Evolutionary conservation across 306 rosid species (phyloP), one percentile per base, ranked within the genome.

Genomic region (Vigna angularis): DNA sequence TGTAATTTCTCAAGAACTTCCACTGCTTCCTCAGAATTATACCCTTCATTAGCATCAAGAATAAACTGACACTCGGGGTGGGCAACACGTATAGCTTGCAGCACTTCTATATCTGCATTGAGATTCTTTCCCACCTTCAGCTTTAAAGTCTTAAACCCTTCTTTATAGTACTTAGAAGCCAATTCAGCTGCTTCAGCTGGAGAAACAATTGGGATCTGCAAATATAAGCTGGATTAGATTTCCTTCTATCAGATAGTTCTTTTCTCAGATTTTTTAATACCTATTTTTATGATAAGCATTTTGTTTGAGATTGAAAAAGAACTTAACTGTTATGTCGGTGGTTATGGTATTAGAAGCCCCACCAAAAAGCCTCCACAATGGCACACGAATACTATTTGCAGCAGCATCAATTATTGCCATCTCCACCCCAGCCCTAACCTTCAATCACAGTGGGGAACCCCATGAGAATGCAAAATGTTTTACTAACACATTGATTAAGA

Each of bases 341-440:
- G 90, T 87, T 80, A 92, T 73, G 73, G 91, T 85, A 77, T 87
- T 82, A 67, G 97, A 90, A 85, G 86, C 98, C 38, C 98, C 97
- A 56, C 98, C 98, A 79, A 95, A 92, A 49, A 95, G 91, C 84
- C 93, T 92, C 98, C 97, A 92, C 62, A 95, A 73, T 55, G 98
- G 97, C 62, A 91, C 84, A 1, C 90, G 91, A 11, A 95, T 92
- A 83, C 90, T 87, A 67, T 55, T 92, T 7, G 97, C 96, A 77
- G 80, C 98, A 4, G 98, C 97, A 64, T 95, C 98, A 61, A 94
- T 92, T 74, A 94, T 18, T 11, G 97, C 97, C 97, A 94, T 94
- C 83, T 94, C 98, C 28, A 94, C 87, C 82, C 98, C 98, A 36
- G 97, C 98, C 83, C 98, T 92, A 66, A 90, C 98, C 98, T 95